These are phyloP conservation scores for Tolypocladium endophyticum DNA, from an alignment of 2,329 filamentous ascomycete genomes.

Conservation along the genomic window DNA sequence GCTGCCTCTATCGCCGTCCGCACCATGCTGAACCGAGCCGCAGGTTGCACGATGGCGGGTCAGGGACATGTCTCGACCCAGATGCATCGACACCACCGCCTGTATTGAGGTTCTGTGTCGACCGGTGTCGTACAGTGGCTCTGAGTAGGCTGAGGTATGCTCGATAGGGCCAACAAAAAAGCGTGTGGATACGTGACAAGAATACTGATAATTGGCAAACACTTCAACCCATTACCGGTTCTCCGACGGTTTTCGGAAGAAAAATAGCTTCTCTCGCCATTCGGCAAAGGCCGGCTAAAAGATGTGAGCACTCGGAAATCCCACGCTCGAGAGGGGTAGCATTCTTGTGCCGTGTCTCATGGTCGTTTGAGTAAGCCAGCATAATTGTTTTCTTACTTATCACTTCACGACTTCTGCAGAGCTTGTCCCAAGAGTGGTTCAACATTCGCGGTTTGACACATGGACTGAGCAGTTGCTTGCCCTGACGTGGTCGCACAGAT, in stretches of 20 bases:
- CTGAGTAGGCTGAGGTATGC: too few relatives aligned
- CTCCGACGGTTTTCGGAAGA: not conserved
- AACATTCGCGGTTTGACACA: not conserved
- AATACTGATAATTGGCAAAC: not conserved
- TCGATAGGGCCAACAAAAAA: not conserved
- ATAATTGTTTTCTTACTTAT: not conserved
- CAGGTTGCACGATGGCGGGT: not conserved
- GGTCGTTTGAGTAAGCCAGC: not conserved
- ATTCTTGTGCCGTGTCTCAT: not conserved
- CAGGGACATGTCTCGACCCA: not conserved
- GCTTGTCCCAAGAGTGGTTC: not conserved
- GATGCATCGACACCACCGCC: not conserved
- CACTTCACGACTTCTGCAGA: not conserved
- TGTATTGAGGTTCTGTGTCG: not conserved
- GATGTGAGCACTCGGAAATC: not conserved
- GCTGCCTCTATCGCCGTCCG: not conserved
- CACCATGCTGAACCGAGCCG: not conserved
- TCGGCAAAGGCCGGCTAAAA: not conserved
- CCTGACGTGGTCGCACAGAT: not conserved
- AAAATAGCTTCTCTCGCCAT: not conserved
- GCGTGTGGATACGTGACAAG: not conserved
- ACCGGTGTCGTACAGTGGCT: not conserved
- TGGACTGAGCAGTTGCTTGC: not conserved
- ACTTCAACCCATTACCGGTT: not conserved
- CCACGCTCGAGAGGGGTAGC: not conserved